These are phyloP conservation scores for Leersia perrieri DNA, from an alignment of 176 grass and related monocot species.

Conservation along the genomic window DNA sequence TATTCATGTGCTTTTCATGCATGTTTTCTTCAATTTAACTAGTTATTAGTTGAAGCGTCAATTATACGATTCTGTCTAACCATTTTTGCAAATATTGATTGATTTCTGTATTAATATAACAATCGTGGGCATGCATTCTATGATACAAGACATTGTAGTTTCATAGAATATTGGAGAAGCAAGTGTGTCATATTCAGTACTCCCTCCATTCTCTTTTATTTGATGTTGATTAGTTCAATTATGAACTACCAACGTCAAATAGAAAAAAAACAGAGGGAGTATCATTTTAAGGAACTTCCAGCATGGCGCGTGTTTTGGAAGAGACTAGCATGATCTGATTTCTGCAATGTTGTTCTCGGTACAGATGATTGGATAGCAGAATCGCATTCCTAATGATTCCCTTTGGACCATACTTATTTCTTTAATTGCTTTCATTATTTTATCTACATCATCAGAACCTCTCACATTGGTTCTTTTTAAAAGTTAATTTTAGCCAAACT, in stretches of 20 bases:
- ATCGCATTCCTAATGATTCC: not conserved
- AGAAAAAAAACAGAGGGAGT: too few relatives aligned
- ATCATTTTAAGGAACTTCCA: not conserved
- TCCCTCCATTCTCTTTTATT: too few relatives aligned
- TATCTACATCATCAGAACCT: not conserved
- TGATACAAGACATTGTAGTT: not conserved
- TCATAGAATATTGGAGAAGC: not conserved
- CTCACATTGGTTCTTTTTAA: not conserved
- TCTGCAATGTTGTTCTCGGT: not conserved
- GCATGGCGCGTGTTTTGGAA: not conserved
- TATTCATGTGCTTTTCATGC: not conserved
- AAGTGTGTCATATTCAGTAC: not conserved
- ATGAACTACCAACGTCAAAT: too few relatives aligned
- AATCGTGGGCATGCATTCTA: not conserved
- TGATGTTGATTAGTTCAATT: too few relatives aligned
- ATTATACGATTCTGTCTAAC: not conserved
- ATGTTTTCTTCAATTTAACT: constrained; percentile 13
- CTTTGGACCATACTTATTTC: not conserved
- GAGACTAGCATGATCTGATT: not conserved
- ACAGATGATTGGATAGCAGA: too few relatives aligned
- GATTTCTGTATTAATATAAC: constrained; percentile 12
- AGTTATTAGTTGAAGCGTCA: not conserved
- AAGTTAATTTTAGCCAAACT: not conserved
- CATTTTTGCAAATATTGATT: not conserved
- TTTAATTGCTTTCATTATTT: constrained; percentile 8